Evolutionary conservation across 768 basidiomycete genomes (phyloP).

Genomic region (Mycena metata): DNA sequence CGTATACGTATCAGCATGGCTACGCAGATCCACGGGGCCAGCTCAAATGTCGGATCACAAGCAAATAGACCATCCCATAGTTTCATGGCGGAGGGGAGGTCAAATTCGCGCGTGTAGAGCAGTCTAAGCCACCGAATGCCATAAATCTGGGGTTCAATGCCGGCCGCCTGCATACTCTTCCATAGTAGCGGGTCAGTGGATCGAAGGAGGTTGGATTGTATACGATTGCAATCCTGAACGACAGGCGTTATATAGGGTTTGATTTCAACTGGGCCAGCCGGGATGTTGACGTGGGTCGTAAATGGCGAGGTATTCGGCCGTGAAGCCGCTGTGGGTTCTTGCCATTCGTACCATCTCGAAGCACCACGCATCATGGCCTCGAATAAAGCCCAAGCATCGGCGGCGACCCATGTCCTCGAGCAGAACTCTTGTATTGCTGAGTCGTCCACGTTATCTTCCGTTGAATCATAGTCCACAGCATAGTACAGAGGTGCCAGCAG

Average conservation of each 20-base stretch:
- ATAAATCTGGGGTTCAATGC: slow-evolving; percentile 97
- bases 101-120: slow-evolving; percentile 94
- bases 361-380: slow-evolving; percentile 81
- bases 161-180: slow-evolving; percentile 79
- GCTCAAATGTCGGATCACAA: slow-evolving; percentile 80
- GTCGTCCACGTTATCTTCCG: slow-evolving; percentile 56
- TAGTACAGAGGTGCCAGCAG: slow-evolving; percentile 90
- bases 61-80: slow-evolving; percentile 99
- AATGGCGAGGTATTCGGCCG: slow-evolving; percentile 49
- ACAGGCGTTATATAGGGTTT: slow-evolving; percentile 87
- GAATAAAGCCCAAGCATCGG: slow-evolving; percentile 92
- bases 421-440: slow-evolving; percentile 70
- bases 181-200: slow-evolving; percentile 85
- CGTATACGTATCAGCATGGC: slow-evolving; percentile 96
- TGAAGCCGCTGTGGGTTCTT: slow-evolving; percentile 53
- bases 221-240: slow-evolving; percentile 81
- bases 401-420: slow-evolving; percentile 77
- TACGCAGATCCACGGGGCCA: slow-evolving; percentile 90
- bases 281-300: slow-evolving; percentile 58
- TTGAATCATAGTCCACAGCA: slow-evolving; percentile 86
- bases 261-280: slow-evolving; percentile 62
- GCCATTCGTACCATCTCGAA: slow-evolving; percentile 86
- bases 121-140: slow-evolving; percentile 96
- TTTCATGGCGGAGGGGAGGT: slow-evolving; percentile 81
- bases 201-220: slow-evolving; percentile 82